These are phyloP conservation scores for Coemansia sp. DNA, from an alignment of 192 early-diverging fungal genomes.

Conservation along the genomic window DNA sequence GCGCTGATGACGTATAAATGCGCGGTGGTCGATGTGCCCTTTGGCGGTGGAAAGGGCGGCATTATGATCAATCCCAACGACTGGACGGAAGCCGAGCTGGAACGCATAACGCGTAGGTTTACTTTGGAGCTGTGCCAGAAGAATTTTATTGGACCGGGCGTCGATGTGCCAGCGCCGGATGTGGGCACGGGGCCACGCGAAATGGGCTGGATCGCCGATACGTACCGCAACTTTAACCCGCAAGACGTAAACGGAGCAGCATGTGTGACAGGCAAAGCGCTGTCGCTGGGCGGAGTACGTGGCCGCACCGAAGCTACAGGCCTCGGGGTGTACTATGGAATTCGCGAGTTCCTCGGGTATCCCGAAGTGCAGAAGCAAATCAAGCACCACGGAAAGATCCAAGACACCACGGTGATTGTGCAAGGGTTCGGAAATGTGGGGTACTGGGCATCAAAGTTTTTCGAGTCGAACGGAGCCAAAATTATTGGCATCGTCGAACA, in stretches of 20 bases:
- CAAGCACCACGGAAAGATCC: constrained; percentile 58
- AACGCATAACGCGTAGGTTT: constrained; percentile 79
- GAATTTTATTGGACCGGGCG: constrained; percentile 80
- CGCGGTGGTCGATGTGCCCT: constrained; percentile 83
- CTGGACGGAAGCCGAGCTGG: constrained; percentile 69
- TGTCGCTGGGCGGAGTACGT: constrained; percentile 76
- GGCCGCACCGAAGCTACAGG: constrained; percentile 82
- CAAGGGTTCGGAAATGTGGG: constrained; percentile 89
- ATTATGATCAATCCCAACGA: constrained; percentile 78
- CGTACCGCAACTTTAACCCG: constrained; percentile 79
- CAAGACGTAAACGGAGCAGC: constrained; percentile 77
- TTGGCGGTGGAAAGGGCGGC: constrained; percentile 79
- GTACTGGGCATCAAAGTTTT: constrained; percentile 81
- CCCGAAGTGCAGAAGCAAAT: constrained; percentile 76
- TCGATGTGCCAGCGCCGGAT: constrained; percentile 83
- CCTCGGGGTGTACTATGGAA: constrained; percentile 76
- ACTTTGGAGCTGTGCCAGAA: constrained; percentile 83
- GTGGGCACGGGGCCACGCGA: constrained; percentile 76
- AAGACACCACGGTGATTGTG: constrained; percentile 65
- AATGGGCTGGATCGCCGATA: constrained; percentile 88
- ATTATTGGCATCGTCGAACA: constrained; percentile 72
- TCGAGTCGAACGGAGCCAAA: constrained; percentile 75
- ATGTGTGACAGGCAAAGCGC: constrained; percentile 81
- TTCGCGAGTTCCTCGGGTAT: constrained; percentile 76
- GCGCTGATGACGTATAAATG: constrained; percentile 86